phyloP scores from a whole-genome alignment of 1,284 basidiomycete genomes.

The Papiliotrema nemorosa region DNA sequence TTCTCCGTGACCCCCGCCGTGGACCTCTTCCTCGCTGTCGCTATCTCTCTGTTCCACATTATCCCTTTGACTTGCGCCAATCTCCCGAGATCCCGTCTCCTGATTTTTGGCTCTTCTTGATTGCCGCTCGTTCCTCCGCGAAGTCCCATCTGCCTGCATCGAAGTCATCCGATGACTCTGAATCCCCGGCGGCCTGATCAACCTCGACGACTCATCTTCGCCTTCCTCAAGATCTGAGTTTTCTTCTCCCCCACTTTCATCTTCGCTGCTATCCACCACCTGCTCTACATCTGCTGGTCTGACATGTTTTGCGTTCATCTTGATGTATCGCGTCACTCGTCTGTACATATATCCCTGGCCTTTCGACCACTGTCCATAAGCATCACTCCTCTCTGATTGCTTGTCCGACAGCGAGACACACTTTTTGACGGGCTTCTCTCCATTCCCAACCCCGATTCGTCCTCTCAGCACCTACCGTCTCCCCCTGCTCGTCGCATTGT shows the following conservation, averaged over 20 bases:
- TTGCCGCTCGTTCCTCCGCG: too few relatives aligned
- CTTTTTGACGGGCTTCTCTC: conserved; percentile 14
- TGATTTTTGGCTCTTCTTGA: too few relatives aligned
- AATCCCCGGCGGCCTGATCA: too few relatives aligned
- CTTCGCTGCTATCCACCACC: background rate
- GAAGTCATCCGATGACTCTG: too few relatives aligned
- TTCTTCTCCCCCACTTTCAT: background rate
- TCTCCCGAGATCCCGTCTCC: background rate
- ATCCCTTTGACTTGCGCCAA: background rate
- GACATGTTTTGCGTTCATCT: background rate
- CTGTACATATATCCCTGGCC: conserved; percentile 28
- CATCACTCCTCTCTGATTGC: conserved; percentile 5
- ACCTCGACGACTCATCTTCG: background rate
- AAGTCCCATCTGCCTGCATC: too few relatives aligned
- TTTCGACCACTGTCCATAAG: conserved; percentile 8
- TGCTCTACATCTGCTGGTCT: background rate
- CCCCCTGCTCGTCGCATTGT: background rate
- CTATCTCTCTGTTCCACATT: background rate
- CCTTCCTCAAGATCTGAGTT: background rate
- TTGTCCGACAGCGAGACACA: background rate
- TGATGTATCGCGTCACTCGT: conserved; percentile 7
- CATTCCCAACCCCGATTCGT: conserved; percentile 31
- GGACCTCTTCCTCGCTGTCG: background rate
- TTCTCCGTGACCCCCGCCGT: background rate
- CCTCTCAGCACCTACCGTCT: conserved; percentile 11